Conservation (phyloP, 768 basidiomycete genomes). For the Lepiota brunneoincarnata region DNA sequence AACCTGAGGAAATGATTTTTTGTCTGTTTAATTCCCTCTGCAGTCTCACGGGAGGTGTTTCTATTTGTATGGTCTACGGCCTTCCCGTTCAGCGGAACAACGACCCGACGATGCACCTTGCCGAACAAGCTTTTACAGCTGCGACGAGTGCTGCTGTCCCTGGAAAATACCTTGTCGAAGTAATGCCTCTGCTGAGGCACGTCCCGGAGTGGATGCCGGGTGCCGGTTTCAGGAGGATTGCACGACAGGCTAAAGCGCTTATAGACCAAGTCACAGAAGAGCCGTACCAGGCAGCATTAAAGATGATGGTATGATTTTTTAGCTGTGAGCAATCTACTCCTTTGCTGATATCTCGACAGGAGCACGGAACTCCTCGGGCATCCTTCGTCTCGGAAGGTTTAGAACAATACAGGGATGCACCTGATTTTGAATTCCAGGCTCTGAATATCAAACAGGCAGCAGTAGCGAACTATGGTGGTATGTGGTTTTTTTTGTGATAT, state of each 20-base stretch:
- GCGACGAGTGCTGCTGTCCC: neutral
- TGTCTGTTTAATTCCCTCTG: no score
- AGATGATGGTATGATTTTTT: neutral
- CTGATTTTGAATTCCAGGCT: neutral
- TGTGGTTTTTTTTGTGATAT: no score
- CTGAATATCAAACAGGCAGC: neutral
- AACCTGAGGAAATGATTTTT: no score
- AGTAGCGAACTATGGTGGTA: neutral
- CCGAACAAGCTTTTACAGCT: neutral
- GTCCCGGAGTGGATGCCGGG: constrained; percentile 6
- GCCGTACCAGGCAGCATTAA: neutral
- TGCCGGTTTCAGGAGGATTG: neutral
- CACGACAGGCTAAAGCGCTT: neutral
- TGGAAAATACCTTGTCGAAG: neutral
- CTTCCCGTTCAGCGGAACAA: neutral
- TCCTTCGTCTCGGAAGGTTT: neutral
- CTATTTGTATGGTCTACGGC: neutral
- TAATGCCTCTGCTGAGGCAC: neutral
- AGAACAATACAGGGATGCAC: neutral
- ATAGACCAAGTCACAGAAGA: neutral
- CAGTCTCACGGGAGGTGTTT: neutral
- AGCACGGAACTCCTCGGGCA: neutral
- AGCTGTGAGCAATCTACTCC: no score
- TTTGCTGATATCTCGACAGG: neutral
- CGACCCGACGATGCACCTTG: neutral